Percentiles rank a stretch among this genome's conserved stretches.
phyloP scores from a whole-genome alignment of 306 rosid genomes.

The Gastrolobium villosum region DNA sequence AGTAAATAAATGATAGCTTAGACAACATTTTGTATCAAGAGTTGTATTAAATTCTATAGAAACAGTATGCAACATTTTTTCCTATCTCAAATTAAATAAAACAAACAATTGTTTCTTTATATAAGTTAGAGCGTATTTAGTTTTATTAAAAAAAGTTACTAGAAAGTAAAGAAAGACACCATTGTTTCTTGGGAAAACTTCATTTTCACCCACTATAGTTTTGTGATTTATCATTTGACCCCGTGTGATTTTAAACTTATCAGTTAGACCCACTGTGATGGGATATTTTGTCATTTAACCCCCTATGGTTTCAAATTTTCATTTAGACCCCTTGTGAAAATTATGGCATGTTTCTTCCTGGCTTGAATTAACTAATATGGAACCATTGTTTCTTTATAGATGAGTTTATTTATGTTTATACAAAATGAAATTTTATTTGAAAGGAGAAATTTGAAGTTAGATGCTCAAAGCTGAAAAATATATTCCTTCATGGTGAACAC shows the following conservation, averaged over 20 bases:
- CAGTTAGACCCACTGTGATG: no score
- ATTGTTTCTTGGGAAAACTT: no score
- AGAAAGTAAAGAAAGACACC: neutral
- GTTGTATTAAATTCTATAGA: slow-evolving; percentile 14
- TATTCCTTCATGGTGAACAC: neutral
- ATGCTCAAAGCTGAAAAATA: neutral
- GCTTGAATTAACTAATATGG: neutral
- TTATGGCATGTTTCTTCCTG: neutral
- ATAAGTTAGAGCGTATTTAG: neutral
- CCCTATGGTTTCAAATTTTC: no score
- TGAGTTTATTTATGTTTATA: neutral
- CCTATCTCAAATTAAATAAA: neutral
- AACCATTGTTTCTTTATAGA: neutral
- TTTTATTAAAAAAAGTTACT: neutral
- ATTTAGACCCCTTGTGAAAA: no score
- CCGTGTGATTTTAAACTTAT: no score
- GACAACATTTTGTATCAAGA: slow-evolving; percentile 17
- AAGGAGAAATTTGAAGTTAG: neutral
- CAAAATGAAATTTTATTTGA: neutral
- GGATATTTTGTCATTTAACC: no score
- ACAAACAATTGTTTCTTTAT: neutral
- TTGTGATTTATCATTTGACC: no score
- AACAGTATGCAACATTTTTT: neutral
- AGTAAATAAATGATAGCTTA: neutral
- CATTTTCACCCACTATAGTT: no score